Conservation (phyloP, 257 asterid genomes). For the Forsythia suspensa region DNA sequence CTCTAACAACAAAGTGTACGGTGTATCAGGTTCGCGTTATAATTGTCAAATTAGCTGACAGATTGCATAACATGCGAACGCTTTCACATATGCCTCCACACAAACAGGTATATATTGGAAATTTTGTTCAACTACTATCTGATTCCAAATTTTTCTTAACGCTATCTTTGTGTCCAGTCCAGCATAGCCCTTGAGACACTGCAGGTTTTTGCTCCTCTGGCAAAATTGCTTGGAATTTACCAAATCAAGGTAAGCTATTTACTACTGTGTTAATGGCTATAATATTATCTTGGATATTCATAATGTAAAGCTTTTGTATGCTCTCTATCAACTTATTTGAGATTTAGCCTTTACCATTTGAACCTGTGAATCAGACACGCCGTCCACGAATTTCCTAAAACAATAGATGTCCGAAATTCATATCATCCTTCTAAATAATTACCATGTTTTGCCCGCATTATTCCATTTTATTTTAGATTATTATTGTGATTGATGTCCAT, state of each 20-base stretch:
- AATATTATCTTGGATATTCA: neutral
- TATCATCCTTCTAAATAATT: neutral
- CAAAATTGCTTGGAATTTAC: constrained; percentile 90
- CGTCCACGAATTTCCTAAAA: too few relatives aligned
- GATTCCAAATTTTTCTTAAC: constrained; percentile 21
- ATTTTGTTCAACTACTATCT: constrained; percentile 15
- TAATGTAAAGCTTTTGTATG: neutral
- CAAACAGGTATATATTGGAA: constrained; percentile 65
- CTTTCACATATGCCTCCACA: constrained; percentile 98
- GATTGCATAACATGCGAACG: constrained; percentile 96
- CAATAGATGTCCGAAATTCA: too few relatives aligned
- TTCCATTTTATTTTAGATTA: neutral
- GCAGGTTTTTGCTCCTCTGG: constrained; percentile 93
- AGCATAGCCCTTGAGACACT: constrained; percentile 91
- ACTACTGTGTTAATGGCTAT: constrained; percentile 5
- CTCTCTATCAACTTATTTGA: neutral
- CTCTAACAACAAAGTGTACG: constrained; percentile 22
- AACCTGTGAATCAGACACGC: too few relatives aligned
- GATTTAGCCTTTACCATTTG: too few relatives aligned
- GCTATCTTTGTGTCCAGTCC: constrained; percentile 48
- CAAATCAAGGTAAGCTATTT: constrained; percentile 69
- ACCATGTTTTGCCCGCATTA: neutral
- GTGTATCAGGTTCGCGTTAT: constrained; percentile 85
- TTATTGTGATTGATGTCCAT: neutral
- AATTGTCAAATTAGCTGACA: constrained; percentile 90